Conservation (phyloP, 2,329 filamentous ascomycete genomes). For the Trichoderma hamatum region DNA sequence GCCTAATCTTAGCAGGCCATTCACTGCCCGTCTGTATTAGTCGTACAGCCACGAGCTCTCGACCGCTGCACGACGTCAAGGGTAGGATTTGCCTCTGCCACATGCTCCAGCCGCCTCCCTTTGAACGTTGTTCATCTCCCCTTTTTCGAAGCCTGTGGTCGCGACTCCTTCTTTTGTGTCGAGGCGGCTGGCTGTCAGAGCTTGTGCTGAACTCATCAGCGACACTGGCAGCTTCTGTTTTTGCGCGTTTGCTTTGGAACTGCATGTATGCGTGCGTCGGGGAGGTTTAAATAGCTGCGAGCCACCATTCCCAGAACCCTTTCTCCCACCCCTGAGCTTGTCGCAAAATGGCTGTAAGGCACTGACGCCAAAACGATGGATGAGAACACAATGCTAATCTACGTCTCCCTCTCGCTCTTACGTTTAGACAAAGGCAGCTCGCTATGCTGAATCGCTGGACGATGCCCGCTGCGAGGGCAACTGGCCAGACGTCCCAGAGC, state of each 20-base stretch:
- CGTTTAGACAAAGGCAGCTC: slow-evolving; percentile 69
- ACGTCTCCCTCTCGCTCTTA: slow-evolving; percentile 21
- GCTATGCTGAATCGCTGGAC: slow-evolving; percentile 83
- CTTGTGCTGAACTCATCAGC: neutral
- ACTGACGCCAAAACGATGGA: neutral
- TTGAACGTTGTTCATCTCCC: slow-evolving; percentile 20
- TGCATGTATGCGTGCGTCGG: slow-evolving; percentile 31
- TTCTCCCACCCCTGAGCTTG: slow-evolving; percentile 33
- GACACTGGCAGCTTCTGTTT: slow-evolving; percentile 10
- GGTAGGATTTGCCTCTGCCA: slow-evolving; percentile 20
- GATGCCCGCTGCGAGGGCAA: slow-evolving; percentile 83
- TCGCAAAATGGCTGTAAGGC: slow-evolving; percentile 44
- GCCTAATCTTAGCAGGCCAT: slow-evolving; percentile 8
- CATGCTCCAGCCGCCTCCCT: slow-evolving; percentile 19
- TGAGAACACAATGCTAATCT: slow-evolving; percentile 30
- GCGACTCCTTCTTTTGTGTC: slow-evolving; percentile 2
- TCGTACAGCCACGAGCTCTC: slow-evolving; percentile 16
- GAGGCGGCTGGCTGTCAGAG: slow-evolving; percentile 3
- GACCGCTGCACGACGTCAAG: slow-evolving; percentile 21
- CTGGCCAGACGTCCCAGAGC: slow-evolving; percentile 85
- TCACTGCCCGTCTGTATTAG: neutral
- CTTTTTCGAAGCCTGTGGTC: slow-evolving; percentile 13
- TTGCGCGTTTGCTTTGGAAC: slow-evolving; percentile 19
- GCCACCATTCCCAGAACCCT: slow-evolving; percentile 20
- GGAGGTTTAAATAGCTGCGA: slow-evolving; percentile 32